Base-by-base conservation (phyloP, 164 flowering plant species). In the Platanus orientalis region DNA sequence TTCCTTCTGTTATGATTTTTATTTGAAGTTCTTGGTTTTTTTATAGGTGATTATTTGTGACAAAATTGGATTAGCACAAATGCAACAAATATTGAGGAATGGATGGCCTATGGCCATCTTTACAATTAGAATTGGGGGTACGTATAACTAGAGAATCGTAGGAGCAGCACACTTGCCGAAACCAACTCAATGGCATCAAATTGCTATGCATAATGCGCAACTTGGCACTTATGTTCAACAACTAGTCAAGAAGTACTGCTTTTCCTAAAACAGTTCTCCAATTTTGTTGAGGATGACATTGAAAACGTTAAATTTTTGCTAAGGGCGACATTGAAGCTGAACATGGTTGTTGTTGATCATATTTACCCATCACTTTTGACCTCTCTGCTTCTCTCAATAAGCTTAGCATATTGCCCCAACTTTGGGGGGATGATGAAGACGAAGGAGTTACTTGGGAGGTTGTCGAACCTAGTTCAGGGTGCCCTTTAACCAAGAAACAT, bases 271-370 rank as follows among this genome's bases (percentile, higher is more conserved):
- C n/a, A n/a, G n/a, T n/a, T n/a, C n/a, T n/a, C n/a, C n/a, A n/a
- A n/a, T n/a, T n/a, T n/a, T n/a, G n/a, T n/a, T n/a, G n/a, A n/a
- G n/a, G n/a, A n/a, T n/a, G n/a, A n/a, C n/a, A n/a, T n/a, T n/a
- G n/a, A n/a, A n/a, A n/a, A n/a, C n/a, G n/a, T n/a, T n/a, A n/a
- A n/a, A n/a, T n/a, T n/a, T n/a, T n/a, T n/a, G n/a, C n/a, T n/a
- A n/a, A n/a, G n/a, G n/a, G n/a, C n/a, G n/a, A n/a, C 98, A 0
- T 72, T 93, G 75, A 91, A 89, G 70, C 68, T 91, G 73, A 89
- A 89, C 48, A 87, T 94, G 96, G 75, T 84, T 28, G 97, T 95
- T 1, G 96, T 90, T 57, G 97, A 94, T 67, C 96, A 91, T 70
- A 91, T 94, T 2, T 83, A 86, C 70, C 98, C 98, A 0, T 52